A percentile compares a stretch with the other conserved stretches of the same genome.
Conservation (phyloP, 305 asterid species). For the Caryopteris hybrid region DNA sequence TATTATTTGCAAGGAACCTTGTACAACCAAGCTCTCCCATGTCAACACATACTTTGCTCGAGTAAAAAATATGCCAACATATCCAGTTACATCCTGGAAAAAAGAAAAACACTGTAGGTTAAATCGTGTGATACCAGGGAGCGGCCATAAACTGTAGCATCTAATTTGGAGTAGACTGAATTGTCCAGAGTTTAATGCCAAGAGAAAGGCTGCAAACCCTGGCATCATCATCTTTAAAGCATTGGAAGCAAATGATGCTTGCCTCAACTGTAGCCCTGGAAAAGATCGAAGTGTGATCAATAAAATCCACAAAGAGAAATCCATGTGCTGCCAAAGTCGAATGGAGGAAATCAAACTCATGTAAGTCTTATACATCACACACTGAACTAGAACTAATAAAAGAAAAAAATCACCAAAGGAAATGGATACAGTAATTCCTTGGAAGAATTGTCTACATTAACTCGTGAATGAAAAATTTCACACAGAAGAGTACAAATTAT, state of each 20-base stretch:
- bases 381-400: constrained; percentile 7
- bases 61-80: background rate
- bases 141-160: constrained; percentile 27
- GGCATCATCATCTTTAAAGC: constrained; percentile 36
- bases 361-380: constrained; percentile 5
- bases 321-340: constrained; percentile 31
- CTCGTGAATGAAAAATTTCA: constrained; percentile 8
- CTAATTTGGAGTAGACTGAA: constrained; percentile 24
- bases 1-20: background rate
- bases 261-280: constrained; percentile 58
- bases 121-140: constrained; percentile 32
- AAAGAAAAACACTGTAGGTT: constrained; percentile 13
- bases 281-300: constrained; percentile 34
- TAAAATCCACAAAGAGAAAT: constrained; percentile 27
- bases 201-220: constrained; percentile 34
- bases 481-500: constrained; percentile 20
- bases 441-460: constrained; percentile 24
- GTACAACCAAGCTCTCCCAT: background rate
- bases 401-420: background rate
- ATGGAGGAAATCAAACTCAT: constrained; percentile 22
- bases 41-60: background rate
- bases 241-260: constrained; percentile 41
- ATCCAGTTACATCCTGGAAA: constrained; percentile 13
- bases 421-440: constrained; percentile 10
- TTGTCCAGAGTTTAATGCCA: constrained; percentile 32